A percentile compares a stretch with the other conserved stretches of the same genome.
phyloP scores from a whole-genome alignment of 140 eudicot genomes.

The Stevia rebaudiana region DNA sequence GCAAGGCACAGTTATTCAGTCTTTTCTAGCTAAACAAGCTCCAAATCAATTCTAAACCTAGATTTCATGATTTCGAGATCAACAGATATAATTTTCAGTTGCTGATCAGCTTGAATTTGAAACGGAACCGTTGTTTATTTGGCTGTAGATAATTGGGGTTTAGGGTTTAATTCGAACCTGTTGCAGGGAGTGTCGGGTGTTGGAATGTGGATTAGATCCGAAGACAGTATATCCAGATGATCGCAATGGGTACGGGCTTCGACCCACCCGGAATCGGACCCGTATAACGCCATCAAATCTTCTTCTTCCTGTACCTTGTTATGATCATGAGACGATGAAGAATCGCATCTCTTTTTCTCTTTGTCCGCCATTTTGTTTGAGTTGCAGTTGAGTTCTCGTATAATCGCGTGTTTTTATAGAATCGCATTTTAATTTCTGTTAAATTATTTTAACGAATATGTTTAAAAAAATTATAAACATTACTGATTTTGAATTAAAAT shows the following conservation, averaged over 20 bases:
- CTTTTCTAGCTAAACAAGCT: background rate
- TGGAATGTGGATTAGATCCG: conserved; percentile 82
- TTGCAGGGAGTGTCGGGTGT: conserved; percentile 67
- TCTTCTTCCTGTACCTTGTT: conserved; percentile 23
- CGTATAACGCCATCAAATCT: conserved; percentile 31
- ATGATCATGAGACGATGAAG: conserved; percentile 45
- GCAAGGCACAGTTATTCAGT: background rate
- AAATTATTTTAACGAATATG: too few relatives aligned
- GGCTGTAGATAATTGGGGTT: conserved; percentile 18
- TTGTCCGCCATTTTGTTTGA: conserved; percentile 36
- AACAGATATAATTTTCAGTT: background rate
- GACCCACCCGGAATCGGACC: conserved; percentile 93
- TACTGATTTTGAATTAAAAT: too few relatives aligned
- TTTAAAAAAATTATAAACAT: too few relatives aligned
- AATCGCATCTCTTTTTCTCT: conserved; percentile 18
- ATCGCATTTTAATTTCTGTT: too few relatives aligned
- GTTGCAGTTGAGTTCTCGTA: background rate
- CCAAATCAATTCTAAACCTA: background rate
- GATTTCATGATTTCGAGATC: background rate
- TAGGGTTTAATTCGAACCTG: conserved; percentile 40
- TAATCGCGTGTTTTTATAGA: conserved; percentile 23
- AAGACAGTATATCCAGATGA: conserved; percentile 47
- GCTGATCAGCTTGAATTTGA: background rate
- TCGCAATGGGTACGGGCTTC: conserved; percentile 91
- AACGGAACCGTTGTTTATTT: background rate